These are phyloP conservation scores for Candida parachauliodes DNA, from an alignment of 805 yeast genomes.

Conservation along the genomic window DNA sequence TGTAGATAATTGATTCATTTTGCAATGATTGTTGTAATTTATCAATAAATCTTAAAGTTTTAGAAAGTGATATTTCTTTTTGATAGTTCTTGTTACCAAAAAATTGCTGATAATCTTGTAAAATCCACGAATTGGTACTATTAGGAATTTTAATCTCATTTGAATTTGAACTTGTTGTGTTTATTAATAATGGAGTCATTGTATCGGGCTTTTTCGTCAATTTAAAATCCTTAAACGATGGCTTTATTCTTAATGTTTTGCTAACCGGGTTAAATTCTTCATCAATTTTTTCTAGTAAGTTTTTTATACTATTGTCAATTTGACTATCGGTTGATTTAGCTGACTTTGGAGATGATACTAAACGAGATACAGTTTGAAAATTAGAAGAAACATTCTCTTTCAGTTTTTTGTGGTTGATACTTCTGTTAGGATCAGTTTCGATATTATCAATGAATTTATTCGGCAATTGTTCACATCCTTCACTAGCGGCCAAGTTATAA, in stretches of 20 bases:
- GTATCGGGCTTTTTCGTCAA: background rate
- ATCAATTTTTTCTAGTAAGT: background rate
- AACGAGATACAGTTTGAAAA: too few relatives aligned
- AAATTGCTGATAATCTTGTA: constrained; percentile 10
- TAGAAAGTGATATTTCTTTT: constrained; percentile 6
- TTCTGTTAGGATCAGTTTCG: constrained; percentile 1
- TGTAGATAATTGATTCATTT: constrained; percentile 5
- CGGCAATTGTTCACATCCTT: background rate
- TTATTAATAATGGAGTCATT: constrained; percentile 1
- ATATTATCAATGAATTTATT: background rate
- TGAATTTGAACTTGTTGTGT: background rate
- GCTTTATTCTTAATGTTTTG: constrained; percentile 2
- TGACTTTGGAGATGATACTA: too few relatives aligned
- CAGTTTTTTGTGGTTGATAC: background rate
- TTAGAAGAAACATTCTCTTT: too few relatives aligned
- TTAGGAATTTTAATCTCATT: background rate
- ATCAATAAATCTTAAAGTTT: constrained; percentile 8
- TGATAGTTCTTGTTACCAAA: constrained; percentile 7
- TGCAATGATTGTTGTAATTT: constrained; percentile 1
- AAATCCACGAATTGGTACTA: constrained; percentile 5
- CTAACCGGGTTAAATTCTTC: constrained; percentile 6
- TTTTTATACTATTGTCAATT: too few relatives aligned
- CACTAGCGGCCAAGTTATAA: constrained; percentile 5
- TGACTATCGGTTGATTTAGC: background rate
- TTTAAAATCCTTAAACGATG: background rate